Evolutionary conservation across 768 basidiomycete genomes (phyloP), one percentile per base, ranked within the genome.

Genomic region (Mycena maculata): DNA sequence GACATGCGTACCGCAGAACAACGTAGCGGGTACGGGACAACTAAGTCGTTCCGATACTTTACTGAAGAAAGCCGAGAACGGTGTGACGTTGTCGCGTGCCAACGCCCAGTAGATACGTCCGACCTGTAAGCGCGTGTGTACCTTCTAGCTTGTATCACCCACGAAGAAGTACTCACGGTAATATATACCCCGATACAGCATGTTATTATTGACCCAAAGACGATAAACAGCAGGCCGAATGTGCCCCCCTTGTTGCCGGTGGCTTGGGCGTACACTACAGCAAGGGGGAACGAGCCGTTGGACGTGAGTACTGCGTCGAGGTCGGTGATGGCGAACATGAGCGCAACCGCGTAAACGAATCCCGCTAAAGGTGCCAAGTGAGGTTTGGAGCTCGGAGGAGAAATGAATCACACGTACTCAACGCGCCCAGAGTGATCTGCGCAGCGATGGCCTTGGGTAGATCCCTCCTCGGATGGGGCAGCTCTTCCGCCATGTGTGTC

Each of bases 401-500:
- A 16, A 25, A 47, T 25, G 20, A 65, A 42, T 36, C 27, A 28
- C 1, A 53, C 54, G 33, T 20, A 52, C 68, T 61, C 23, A 69
- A 42, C 16, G 68, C 47, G 47, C 68, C 68, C 22, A 69, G n/a
- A 41, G 31, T 27, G 53, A 69, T 61, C 48, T 69, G 68, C 1
- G 47, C 68, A 7, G 68, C 68, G 36, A 69, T 58, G 20, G 68
- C 68, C 54, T 61, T 49, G 6, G 68, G 68, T 27, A 69, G 45
- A 54, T 69, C 68, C 33, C n/a, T 54, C 53, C 58, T 64, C 27
- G 68, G 68, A 56, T 65, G 49, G 13, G 68, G 68, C 11, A 69
- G 68, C 58, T 69, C 68, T 45, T 69, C 68, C 36, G 68, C 68
- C 33, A 69, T 65, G 57, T 69, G 68, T 27, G 68, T 61, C 39